Evolutionary conservation across 1,284 basidiomycete species (phyloP).

Genomic region (Cutaneotrichosporon mucoides): DNA sequence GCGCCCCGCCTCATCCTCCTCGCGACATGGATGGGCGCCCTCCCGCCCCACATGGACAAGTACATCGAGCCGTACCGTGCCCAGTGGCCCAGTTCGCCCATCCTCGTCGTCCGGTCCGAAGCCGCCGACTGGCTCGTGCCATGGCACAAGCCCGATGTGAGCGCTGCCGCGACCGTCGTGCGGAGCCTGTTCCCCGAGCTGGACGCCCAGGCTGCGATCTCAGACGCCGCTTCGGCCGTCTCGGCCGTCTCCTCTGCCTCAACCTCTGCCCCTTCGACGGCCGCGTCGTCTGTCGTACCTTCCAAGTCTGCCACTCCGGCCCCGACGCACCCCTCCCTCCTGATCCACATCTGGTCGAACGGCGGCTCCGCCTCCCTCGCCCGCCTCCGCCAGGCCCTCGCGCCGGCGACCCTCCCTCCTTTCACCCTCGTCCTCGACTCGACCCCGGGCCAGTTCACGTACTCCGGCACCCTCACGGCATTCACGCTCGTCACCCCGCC

Average conservation of each 20-base stretch:
- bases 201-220: too few species aligned
- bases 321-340: background rate
- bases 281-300: too few species aligned
- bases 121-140: constrained; percentile 4
- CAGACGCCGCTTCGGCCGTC: too few species aligned
- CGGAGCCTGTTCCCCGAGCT: constrained; percentile 2
- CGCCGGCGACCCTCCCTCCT: background rate
- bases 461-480: constrained; percentile 3
- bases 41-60: constrained; percentile 12
- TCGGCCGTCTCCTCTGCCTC: too few species aligned
- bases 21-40: constrained; percentile 20
- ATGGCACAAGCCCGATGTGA: background rate
- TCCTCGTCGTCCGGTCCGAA: constrained; percentile 14
- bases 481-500: constrained; percentile 2
- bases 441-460: constrained; percentile 15
- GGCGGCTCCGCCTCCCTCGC: constrained; percentile 10
- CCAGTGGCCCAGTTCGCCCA: constrained; percentile 11
- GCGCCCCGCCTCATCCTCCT: constrained; percentile 16
- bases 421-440: constrained; percentile 16
- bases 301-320: too few species aligned
- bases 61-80: constrained; percentile 14
- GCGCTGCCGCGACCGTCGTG: background rate
- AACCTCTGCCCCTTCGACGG: too few species aligned
- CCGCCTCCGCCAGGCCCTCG: background rate
- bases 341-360: constrained; percentile 19